phyloP scores from a whole-genome alignment of 176 grass and related monocot species.

The Aegilops bicornis region DNA sequence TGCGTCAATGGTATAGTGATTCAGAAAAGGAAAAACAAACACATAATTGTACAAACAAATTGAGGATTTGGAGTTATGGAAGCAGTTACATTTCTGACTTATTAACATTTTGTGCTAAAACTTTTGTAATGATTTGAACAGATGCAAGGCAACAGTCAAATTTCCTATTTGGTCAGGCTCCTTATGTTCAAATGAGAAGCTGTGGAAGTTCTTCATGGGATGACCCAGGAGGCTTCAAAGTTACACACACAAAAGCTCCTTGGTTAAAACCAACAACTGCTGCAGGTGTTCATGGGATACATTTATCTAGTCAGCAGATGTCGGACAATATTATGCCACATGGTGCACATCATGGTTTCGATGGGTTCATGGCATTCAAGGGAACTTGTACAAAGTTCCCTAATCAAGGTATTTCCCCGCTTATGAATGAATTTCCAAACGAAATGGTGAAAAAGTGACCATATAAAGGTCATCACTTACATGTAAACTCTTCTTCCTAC shows the following conservation, averaged over 20 bases:
- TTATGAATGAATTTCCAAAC: neutral
- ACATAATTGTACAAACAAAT: neutral
- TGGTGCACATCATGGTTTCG: conserved; percentile 51
- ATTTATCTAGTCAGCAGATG: conserved; percentile 40
- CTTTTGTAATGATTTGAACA: conserved; percentile 26
- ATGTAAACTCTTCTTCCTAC: neutral
- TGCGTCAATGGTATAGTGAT: neutral
- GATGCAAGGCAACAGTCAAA: conserved; percentile 64
- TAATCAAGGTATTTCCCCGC: conserved; percentile 64
- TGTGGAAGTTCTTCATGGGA: conserved; percentile 56
- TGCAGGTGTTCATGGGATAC: conserved; percentile 31
- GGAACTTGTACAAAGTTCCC: conserved; percentile 49
- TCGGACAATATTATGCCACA: conserved; percentile 35
- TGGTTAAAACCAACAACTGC: conserved; percentile 52
- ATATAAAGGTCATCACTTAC: neutral
- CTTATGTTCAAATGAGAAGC: conserved; percentile 59
- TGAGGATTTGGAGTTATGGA: neutral
- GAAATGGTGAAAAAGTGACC: neutral
- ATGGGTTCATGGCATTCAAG: conserved; percentile 55
- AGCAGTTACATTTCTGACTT: too few species aligned
- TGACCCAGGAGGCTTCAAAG: conserved; percentile 51
- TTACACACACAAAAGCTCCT: conserved; percentile 53
- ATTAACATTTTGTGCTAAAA: neutral
- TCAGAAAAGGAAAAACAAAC: neutral
- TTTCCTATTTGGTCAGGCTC: conserved; percentile 61